A percentile compares a stretch with the other conserved stretches of the same genome.
phyloP scores from a whole-genome alignment of 139 green algal species.

The Coelastrella sp. region DNA sequence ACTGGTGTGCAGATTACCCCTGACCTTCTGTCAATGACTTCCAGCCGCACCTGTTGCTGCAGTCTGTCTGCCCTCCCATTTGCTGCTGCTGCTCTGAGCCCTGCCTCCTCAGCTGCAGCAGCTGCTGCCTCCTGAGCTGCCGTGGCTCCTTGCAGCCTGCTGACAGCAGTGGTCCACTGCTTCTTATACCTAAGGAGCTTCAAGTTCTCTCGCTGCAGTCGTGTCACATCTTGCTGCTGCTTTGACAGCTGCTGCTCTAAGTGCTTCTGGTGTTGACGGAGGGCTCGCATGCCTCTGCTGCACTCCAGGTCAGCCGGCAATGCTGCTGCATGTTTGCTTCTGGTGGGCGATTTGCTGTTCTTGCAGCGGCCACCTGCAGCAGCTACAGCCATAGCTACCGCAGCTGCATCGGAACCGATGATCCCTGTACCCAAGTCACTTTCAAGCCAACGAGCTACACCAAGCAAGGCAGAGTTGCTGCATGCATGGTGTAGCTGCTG shows the following conservation, averaged over 20 bases:
- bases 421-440: neutral
- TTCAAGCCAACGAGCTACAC: neutral
- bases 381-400: neutral
- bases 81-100: conserved; percentile 19
- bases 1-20: too few relatives aligned
- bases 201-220: conserved; percentile 11
- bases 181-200: conserved; percentile 24
- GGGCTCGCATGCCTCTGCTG: neutral
- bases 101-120: conserved; percentile 3
- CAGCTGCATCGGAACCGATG: neutral
- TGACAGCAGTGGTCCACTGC: neutral
- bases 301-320: neutral
- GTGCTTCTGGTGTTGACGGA: conserved; percentile 25
- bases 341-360: too few relatives aligned
- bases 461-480: neutral
- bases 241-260: conserved; percentile 18
- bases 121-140: neutral
- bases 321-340: neutral
- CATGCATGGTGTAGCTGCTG: neutral
- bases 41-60: neutral
- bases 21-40: too few relatives aligned
- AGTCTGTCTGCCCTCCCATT: neutral
- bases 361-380: neutral
- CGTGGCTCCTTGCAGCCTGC: neutral
- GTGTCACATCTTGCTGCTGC: neutral